phyloP scores from a whole-genome alignment of 2,329 filamentous ascomycete genomes.

The Dendrostoma leiphaemia region DNA sequence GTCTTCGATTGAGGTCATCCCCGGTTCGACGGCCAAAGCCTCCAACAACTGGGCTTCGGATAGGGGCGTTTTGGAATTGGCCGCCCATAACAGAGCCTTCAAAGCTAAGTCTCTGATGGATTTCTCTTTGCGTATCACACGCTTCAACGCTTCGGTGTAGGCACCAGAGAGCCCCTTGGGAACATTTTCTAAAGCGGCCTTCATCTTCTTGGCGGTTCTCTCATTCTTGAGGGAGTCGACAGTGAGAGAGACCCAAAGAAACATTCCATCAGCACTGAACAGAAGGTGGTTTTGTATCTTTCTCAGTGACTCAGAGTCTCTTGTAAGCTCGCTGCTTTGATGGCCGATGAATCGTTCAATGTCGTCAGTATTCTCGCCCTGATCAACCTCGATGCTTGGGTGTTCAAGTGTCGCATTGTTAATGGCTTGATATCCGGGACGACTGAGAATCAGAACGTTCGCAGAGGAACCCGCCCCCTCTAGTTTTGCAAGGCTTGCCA shows the following conservation, averaged over 20 bases:
- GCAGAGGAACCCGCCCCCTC: neutral
- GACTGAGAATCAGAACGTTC: neutral
- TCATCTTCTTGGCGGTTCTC: slow-evolving; percentile 6
- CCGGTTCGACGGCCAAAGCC: neutral
- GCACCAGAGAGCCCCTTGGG: neutral
- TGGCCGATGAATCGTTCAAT: slow-evolving; percentile 3
- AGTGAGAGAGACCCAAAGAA: neutral
- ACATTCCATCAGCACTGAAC: neutral
- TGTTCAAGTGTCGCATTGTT: neutral
- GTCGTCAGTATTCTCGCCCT: neutral
- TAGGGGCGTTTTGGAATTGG: neutral
- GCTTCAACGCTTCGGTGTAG: neutral
- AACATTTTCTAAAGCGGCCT: neutral
- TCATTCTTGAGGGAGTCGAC: slow-evolving; percentile 3
- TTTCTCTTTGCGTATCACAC: too few species aligned
- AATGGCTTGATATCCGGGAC: neutral
- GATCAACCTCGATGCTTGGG: slow-evolving; percentile 3
- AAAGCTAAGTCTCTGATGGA: too few species aligned
- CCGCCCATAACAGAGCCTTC: neutral
- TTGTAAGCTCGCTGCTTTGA: neutral
- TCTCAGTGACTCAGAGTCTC: neutral
- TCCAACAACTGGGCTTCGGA: neutral
- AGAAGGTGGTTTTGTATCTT: neutral
- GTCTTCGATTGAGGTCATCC: neutral
- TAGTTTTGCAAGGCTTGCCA: neutral